phyloP scores from a whole-genome alignment of 495 filamentous ascomycete species.

The Penicillium subrubescens region DNA sequence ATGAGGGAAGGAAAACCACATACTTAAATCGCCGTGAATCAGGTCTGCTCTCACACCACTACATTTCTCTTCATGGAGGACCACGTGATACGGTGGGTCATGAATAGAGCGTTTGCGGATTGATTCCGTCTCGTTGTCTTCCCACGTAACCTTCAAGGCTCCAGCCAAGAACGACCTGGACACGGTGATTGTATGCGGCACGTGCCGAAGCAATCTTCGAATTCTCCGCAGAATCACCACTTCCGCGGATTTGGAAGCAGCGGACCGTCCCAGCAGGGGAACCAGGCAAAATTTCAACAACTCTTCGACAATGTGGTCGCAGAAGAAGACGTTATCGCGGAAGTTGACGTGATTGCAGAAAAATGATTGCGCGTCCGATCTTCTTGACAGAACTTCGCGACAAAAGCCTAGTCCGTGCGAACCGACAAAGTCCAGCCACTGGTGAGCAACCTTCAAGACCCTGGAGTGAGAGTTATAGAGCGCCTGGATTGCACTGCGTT shows the following conservation, averaged over 20 bases:
- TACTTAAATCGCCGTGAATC: no score
- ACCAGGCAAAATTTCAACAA: neutral
- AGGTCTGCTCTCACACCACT: no score
- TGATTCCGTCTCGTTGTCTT: constrained; percentile 2
- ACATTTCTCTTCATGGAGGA: no score
- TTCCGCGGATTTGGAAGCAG: neutral
- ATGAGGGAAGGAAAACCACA: no score
- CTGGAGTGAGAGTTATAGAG: no score
- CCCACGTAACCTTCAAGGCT: neutral
- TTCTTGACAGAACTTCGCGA: neutral
- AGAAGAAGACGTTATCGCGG: neutral
- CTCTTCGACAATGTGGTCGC: neutral
- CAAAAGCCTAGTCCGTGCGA: no score
- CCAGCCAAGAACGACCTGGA: neutral
- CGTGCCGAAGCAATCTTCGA: neutral
- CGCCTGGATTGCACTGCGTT: no score
- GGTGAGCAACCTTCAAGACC: no score
- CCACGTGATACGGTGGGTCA: neutral
- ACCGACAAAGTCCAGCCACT: no score
- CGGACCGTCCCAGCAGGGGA: neutral
- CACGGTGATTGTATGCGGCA: neutral
- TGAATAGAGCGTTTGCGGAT: neutral
- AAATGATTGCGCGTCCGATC: neutral
- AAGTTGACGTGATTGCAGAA: neutral
- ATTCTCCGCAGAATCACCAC: neutral